Evolutionary conservation across 2,329 filamentous ascomycete species (phyloP).

Genomic region (Phoma sp.): DNA sequence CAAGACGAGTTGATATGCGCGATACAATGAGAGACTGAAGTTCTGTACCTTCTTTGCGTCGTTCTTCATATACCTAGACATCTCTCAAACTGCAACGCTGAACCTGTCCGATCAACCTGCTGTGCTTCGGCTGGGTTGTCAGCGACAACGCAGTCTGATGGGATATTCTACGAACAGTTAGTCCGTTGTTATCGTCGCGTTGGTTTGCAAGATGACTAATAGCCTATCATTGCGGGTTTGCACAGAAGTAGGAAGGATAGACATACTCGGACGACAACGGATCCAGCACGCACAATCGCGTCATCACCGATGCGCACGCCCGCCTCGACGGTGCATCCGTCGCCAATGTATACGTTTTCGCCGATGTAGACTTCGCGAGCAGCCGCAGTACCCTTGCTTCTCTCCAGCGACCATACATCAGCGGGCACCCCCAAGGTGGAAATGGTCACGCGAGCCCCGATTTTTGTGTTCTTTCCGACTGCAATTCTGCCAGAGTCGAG

Average conservation of each 20-base stretch:
- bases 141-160: slow-evolving; percentile 53
- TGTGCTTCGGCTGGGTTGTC: slow-evolving; percentile 55
- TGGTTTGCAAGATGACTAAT: too few species aligned
- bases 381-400: slow-evolving; percentile 72
- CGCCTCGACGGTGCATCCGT: slow-evolving; percentile 66
- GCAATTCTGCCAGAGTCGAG: slow-evolving; percentile 84
- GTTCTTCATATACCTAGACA: too few species aligned
- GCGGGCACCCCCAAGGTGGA: slow-evolving; percentile 76
- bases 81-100: too few species aligned
- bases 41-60: too few species aligned
- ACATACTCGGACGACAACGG: slow-evolving; percentile 62
- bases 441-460: slow-evolving; percentile 84
- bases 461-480: slow-evolving; percentile 75
- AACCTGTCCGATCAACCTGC: slow-evolving; percentile 26
- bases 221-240: too few species aligned
- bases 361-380: slow-evolving; percentile 79
- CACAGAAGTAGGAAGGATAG: too few species aligned
- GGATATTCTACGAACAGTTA: slow-evolving; percentile 51
- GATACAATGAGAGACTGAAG: too few species aligned
- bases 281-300: slow-evolving; percentile 61
- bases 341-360: slow-evolving; percentile 71
- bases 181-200: neutral
- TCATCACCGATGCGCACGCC: slow-evolving; percentile 61
- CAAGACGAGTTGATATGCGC: too few species aligned
- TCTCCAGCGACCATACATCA: slow-evolving; percentile 75